Base-by-base conservation (phyloP, 352 stramenopile species). In the Phytopythium cucurbitacearum region DNA sequence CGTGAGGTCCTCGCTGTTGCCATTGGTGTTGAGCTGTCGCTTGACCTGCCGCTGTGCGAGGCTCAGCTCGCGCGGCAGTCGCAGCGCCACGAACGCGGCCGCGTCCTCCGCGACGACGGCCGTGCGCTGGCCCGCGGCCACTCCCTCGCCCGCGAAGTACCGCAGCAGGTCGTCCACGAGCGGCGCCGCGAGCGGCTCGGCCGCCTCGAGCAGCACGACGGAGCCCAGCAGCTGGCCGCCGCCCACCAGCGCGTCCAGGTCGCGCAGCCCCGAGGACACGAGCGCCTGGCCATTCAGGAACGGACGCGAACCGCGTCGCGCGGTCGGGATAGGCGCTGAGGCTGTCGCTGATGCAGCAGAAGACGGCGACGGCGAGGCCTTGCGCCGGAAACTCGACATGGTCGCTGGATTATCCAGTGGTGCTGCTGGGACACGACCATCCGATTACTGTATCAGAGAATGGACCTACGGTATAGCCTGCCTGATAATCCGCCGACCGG, bases 261-360 rank as follows among this genome's bases (percentile, higher is more conserved):
- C 64, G 13, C 59, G 60, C 9, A 86, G 55, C 7, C 80, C 80
- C 1, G 70, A 73, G 11, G 76, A 86, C 11, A 84, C 53, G 3
- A 90, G 64, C 33, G 72, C 72, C 52, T 88, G 76, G 1, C 76
- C 76, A 56, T 90, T 88, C 39, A 88, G 48, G 37, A 90, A 90
- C 10, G 80, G 73, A 48, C 86, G 85, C 4, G 73, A 77, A 45
- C 76, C 76, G n/a, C 65, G 61, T 46, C 73, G 36, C 15, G 34
- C 40, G 28, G 15, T 37, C 4, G 47, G 45, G 13, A 52, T 43
- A 5, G 35, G 40, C 15, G 53, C 28, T 7, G 43, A 28, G 4
- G 48, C 40, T 4, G 32, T n/a, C 4, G 51, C 10, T 4, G 43
- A n/a, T 9, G 35, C 45, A 9, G 51, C 32, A 33, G 51, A 21